These are phyloP conservation scores for Tetrahymena thermophila DNA, from an alignment of 73 alveolate species.

Conservation along the genomic window DNA sequence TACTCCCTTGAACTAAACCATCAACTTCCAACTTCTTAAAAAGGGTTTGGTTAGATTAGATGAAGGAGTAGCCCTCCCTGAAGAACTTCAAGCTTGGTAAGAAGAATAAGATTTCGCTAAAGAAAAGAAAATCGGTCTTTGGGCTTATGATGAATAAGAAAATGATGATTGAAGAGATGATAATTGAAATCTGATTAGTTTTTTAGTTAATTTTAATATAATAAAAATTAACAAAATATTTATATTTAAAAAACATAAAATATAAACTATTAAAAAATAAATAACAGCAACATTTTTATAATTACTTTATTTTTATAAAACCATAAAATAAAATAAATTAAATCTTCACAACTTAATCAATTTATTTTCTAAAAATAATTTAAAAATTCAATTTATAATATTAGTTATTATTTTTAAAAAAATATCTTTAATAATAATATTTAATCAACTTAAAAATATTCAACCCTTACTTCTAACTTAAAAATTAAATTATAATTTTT, in stretches of 20 bases:
- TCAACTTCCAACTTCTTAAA: neutral
- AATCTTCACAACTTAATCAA: no score
- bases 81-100: conserved; percentile 54
- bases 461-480: no score
- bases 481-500: no score
- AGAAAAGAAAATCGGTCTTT: conserved; percentile 44
- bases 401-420: no score
- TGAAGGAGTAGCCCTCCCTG: conserved; percentile 44
- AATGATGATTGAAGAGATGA: neutral
- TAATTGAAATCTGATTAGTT: no score
- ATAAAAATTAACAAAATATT: no score
- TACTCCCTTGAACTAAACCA: conserved; percentile 26
- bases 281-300: neutral
- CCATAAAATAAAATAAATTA: neutral
- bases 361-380: no score
- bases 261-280: neutral
- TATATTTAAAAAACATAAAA: neutral
- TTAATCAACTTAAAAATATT: no score
- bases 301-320: neutral
- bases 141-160: conserved; percentile 67
- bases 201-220: neutral
- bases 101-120: conserved; percentile 55
- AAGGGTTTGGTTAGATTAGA: neutral
- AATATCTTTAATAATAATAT: no score
- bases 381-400: no score